Base-by-base conservation (phyloP, 202 grass and related monocot genomes). In the Musa balbisiana region DNA sequence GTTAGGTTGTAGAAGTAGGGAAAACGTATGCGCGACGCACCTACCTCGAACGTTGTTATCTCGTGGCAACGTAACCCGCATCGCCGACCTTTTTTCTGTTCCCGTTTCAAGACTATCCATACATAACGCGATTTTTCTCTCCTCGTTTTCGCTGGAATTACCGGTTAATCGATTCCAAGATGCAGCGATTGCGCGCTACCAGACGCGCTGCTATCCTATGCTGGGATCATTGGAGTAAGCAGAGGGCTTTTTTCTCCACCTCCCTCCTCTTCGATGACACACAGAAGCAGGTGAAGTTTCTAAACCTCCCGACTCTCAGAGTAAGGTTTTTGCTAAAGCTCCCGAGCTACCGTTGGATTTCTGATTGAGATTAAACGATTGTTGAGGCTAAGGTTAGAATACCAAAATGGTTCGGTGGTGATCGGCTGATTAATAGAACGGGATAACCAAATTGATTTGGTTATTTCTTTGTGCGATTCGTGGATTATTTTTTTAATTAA, bases 231-330 rank as follows among this genome's bases (percentile, higher is more conserved):
- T 69, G 65, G 64, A 50, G 80, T 16, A 29, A 58, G 50, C 67
- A 58, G 22, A 29, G 64, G 84, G 81, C 84, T 69, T 67, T 16
- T 54, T 71, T 89, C 69, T 53, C 88, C 0, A 87, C 93, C 68
- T 88, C 94, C 52, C 90, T 98, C 84, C 94, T 98, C 83, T 91
- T 93, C 74, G 90, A 98, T 83, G 90, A 91, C 49, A 98, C 94
- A 19, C 90, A 98, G 84, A 86, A 83, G 73, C 94, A 98, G 94
- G 94, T 98, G 52, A 33, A 17, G 10, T 15, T 22, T 68, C 15
- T 25, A 49, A 51, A 8, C 19, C 43, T 12, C 5, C 25, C 5
- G 11, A 8, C 6, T 15, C 64, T n/a, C 49, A 16, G 2, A 15
- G 51, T 70, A 17, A 11, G 33, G 33, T 29, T 21, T 70, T 70